phyloP scores from a whole-genome alignment of 106 monocot genomes.

The Posidonia australis region DNA sequence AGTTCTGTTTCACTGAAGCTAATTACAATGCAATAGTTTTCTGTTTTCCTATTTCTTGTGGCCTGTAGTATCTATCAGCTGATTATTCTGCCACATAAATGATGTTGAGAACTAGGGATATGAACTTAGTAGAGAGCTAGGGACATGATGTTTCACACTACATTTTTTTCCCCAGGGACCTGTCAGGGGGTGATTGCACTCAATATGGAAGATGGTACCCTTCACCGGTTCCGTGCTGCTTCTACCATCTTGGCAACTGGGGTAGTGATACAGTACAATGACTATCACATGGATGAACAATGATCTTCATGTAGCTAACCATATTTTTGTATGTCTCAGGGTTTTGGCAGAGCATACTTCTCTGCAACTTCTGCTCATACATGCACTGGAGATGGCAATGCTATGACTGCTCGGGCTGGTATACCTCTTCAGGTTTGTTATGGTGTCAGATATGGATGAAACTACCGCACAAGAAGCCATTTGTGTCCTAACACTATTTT shows the following conservation, averaged over 20 bases:
- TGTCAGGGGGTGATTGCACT: conserved; percentile 26
- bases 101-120: too few species aligned
- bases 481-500: neutral
- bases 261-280: conserved; percentile 7
- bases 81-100: too few species aligned
- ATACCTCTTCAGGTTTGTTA: conserved; percentile 71
- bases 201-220: conserved; percentile 32
- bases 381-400: conserved; percentile 98
- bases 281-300: neutral
- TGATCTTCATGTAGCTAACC: too few species aligned
- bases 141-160: too few species aligned
- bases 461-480: neutral
- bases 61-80: too few species aligned
- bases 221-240: conserved; percentile 22
- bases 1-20: too few species aligned
- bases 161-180: conserved; percentile 13
- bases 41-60: too few species aligned
- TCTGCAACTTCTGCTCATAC: conserved; percentile 99
- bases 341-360: conserved; percentile 92
- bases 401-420: conserved; percentile 97
- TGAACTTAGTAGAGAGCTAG: too few species aligned
- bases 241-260: conserved; percentile 25
- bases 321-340: conserved; percentile 26
- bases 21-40: too few species aligned
- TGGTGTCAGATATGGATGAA: neutral